Evolutionary conservation across 2,329 filamentous ascomycete genomes (phyloP), one percentile per base, ranked within the genome.

Genomic region (Arthroderma uncinatum): DNA sequence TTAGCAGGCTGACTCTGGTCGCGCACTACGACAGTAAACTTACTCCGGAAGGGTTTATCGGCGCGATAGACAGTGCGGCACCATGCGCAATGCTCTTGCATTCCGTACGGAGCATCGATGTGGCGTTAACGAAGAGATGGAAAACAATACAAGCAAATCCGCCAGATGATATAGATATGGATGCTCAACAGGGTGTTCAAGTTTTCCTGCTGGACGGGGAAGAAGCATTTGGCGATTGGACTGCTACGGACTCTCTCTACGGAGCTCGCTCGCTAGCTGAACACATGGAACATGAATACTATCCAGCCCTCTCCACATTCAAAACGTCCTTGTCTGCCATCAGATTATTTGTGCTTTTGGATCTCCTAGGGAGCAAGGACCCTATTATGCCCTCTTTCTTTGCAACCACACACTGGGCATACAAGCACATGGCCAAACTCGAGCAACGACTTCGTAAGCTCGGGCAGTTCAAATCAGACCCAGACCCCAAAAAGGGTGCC

Each of bases 1-100:
- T 93, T 1, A 84, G 85, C 42, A 78, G 90, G 53, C 74, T 97
- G 67, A 92, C 89, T 12, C 78, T 98, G 56, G 93, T 92, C 5
- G 93, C 93, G 40, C 93, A 98, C 69, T 97, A 95, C 70, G 93
- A 98, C 66, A 91, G 84, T 68, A 87, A 95, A 72, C 79, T 86
- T 58, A 77, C 77, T 25, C 92, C 91, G 0, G 75, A 84, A 60
- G 92, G 90, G 0, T 98, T 98, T 69, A 87, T 98, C 58, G 93
- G 93, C 0, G 93, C 92, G 0, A 94, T 83, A 12, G 93, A 98
- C 68, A 95, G 89, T 65, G 93, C 93, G 1, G 93, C 88, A 16
- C 91, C 93, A 8, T 97, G 92, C 71, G 93, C 93, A 0, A 90
- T 97, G 79, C 78, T 98, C 58, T 80, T 98, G 82, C 88, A 95